Percentiles rank a stretch among this genome's conserved stretches.
Evolutionary conservation across 176 grass and related monocot species (phyloP).

Genomic region (Cocos nucifera): DNA sequence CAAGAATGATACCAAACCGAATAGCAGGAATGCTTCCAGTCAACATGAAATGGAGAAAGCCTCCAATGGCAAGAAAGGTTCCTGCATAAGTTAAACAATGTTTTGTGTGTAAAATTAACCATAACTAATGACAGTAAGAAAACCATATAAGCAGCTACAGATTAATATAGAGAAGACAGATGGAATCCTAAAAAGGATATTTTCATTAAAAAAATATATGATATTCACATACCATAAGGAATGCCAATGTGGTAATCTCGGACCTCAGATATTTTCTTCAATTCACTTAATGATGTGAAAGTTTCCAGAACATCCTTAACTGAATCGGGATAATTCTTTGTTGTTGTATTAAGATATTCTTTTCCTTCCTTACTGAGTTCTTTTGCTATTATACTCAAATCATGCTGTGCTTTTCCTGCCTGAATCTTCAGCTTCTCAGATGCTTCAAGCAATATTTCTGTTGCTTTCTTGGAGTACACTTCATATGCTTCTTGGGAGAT

Average conservation of each 20-base stretch:
- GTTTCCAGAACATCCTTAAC: constrained; percentile 54
- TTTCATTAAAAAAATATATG: too few species aligned
- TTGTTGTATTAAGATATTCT: constrained; percentile 58
- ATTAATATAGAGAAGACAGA: too few species aligned
- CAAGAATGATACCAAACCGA: constrained; percentile 83
- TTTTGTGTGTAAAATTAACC: too few species aligned
- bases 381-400: constrained; percentile 37
- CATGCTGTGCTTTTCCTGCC: constrained; percentile 67
- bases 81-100: constrained; percentile 31
- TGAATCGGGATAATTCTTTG: constrained; percentile 66
- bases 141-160: too few species aligned
- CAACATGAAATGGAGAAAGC: constrained; percentile 83
- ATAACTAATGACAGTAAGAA: too few species aligned
- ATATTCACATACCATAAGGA: constrained; percentile 56
- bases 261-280: constrained; percentile 49
- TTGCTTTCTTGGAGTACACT: constrained; percentile 60
- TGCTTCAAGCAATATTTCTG: constrained; percentile 50
- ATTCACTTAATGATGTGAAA: constrained; percentile 34
- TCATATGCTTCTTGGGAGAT: constrained; percentile 41
- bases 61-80: constrained; percentile 60
- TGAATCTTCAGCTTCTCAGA: constrained; percentile 71
- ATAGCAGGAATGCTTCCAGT: constrained; percentile 77
- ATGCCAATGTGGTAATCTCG: constrained; percentile 83
- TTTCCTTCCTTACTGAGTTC: constrained; percentile 73
- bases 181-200: too few species aligned